phyloP scores from a whole-genome alignment of 2,329 filamentous ascomycete genomes.

The Moelleriella libera region DNA sequence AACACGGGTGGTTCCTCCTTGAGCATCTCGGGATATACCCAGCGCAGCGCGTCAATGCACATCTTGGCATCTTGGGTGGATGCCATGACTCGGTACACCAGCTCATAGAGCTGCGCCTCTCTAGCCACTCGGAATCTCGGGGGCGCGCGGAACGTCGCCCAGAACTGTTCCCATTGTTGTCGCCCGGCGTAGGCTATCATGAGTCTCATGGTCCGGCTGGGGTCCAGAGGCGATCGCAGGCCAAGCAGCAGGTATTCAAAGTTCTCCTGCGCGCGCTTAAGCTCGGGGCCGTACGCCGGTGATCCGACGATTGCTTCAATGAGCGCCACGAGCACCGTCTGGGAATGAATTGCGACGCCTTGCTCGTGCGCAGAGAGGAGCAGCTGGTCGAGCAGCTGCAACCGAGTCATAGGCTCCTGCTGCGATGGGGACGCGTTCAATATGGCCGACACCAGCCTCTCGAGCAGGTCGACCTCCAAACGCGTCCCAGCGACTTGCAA shows the following conservation, averaged over 20 bases:
- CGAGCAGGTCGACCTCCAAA: slow-evolving; percentile 18
- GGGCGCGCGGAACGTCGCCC: slow-evolving; percentile 44
- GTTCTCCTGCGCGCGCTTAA: slow-evolving; percentile 25
- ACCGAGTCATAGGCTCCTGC: slow-evolving; percentile 13
- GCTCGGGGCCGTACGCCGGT: slow-evolving; percentile 14
- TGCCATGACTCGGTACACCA: slow-evolving; percentile 35
- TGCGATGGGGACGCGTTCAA: slow-evolving; percentile 13
- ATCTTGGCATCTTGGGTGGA: slow-evolving; percentile 24
- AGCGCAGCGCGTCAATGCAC: slow-evolving; percentile 34
- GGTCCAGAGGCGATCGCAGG: slow-evolving; percentile 21
- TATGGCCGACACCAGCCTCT: slow-evolving; percentile 23
- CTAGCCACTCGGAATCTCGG: slow-evolving; percentile 34
- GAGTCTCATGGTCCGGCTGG: slow-evolving; percentile 24
- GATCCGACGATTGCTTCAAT: slow-evolving; percentile 24
- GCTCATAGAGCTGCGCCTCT: slow-evolving; percentile 37
- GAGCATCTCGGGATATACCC: slow-evolving; percentile 44
- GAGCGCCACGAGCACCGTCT: slow-evolving; percentile 33
- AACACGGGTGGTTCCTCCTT: slow-evolving; percentile 35
- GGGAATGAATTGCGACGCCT: slow-evolving; percentile 24
- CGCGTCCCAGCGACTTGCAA: slow-evolving; percentile 22
- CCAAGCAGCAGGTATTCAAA: slow-evolving; percentile 30
- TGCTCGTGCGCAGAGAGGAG: slow-evolving; percentile 30
- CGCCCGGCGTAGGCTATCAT: slow-evolving; percentile 31
- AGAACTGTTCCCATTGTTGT: slow-evolving; percentile 41
- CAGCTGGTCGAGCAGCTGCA: slow-evolving; percentile 26